Evolutionary conservation across 768 basidiomycete species (phyloP), one percentile per base, ranked within the genome.

Genomic region (Termitomyces sp.): DNA sequence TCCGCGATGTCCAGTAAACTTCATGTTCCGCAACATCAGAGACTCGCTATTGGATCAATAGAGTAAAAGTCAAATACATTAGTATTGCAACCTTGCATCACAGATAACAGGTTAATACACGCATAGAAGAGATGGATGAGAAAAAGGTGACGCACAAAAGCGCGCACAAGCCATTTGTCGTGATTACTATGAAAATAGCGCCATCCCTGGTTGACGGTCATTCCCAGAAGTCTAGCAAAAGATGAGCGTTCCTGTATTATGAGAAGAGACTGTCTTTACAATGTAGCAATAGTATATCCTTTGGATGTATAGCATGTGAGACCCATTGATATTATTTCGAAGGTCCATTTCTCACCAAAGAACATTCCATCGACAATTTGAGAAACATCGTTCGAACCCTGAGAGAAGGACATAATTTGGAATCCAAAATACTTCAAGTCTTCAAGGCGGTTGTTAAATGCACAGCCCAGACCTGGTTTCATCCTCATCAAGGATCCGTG

Each of bases 1-100:
- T 64, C 61, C 5, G 54, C 48, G 7, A 62, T 48, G 41, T 64
- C 61, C 9, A 62, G 45, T 11, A 56, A 40, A 24, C 63, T 60
- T 41, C 33, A 48, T 20, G 13, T 48, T 32, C 13, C 33, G 9
- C 47, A 32, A n/a, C 5, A 5, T 48, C 47, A 32, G 30, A 20
- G n/a, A 33, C n/a, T 48, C 10, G 18, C 46, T 3, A 20, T n/a
- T 20, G 18, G 13, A 40, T 16, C 2, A 32, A 33, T 11, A 5
- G n/a, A 20, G 9, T 10, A 11, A 18, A 7, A 38, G 5, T 33
- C 30, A 40, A 18, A 3, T 16, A 48, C 47, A 48, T 48, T 11
- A 48, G 3, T 1, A 48, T 13, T 20, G 13, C 47, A 20, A 48
- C 32, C 30, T 48, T 4, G 10, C 28, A 20, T 48, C 10, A 33